Evolutionary conservation across 2,329 filamentous ascomycete genomes (phyloP).

Genomic region (Pezicula carpinea): DNA sequence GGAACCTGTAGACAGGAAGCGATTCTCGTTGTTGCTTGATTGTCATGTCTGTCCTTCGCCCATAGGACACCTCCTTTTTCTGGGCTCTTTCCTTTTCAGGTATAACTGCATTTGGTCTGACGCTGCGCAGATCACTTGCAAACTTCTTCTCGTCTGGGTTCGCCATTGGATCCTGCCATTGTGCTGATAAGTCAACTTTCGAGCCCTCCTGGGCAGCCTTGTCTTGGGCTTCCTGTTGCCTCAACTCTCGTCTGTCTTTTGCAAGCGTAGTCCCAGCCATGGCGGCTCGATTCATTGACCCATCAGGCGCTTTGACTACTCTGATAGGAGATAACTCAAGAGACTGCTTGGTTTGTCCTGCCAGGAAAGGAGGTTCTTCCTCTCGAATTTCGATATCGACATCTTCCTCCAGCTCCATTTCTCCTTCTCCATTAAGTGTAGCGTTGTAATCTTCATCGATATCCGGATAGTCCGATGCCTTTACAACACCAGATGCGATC

Average conservation of each 20-base stretch:
- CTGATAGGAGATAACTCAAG: constrained; percentile 92
- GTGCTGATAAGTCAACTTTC: constrained; percentile 77
- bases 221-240: constrained; percentile 83
- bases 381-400: constrained; percentile 95
- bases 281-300: constrained; percentile 93
- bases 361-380: constrained; percentile 92
- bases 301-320: constrained; percentile 95
- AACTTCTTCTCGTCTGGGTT: constrained; percentile 81
- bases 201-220: constrained; percentile 66
- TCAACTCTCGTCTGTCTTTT: constrained; percentile 83
- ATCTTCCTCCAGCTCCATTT: constrained; percentile 91
- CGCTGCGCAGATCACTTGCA: constrained; percentile 75
- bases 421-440: constrained; percentile 77
- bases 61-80: constrained; percentile 73
- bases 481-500: constrained; percentile 90
- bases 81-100: constrained; percentile 92
- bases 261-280: constrained; percentile 88
- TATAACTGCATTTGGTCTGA: constrained; percentile 60
- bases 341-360: constrained; percentile 94
- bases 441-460: constrained; percentile 91
- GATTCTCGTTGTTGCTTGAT: constrained; percentile 94
- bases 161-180: constrained; percentile 98
- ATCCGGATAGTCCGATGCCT: constrained; percentile 90
- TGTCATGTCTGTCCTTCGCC: constrained; percentile 82
- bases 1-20: constrained; percentile 84